Percentiles rank a stretch among this genome's conserved stretches.
Conservation (phyloP, 805 yeast genomes). For the Hanseniaspora taiwanica region DNA sequence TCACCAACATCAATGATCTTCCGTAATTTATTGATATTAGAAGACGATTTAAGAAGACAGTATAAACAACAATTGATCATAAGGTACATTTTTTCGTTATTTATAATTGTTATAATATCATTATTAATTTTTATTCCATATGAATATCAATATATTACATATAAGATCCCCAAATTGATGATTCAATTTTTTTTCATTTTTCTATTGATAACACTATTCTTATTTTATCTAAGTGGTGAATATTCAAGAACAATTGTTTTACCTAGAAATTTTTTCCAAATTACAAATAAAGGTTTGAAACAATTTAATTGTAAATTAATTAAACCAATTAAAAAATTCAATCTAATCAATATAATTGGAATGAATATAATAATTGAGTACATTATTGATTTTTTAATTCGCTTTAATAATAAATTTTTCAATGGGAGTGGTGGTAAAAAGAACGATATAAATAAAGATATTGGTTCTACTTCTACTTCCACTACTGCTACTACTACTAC, state of each 20-base stretch:
- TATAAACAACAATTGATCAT: conserved; percentile 56
- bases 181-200: conserved; percentile 46
- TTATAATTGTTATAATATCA: conserved; percentile 11
- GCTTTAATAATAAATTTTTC: conserved; percentile 18
- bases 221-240: conserved; percentile 83
- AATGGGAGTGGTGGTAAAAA: too few species aligned
- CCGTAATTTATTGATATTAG: conserved; percentile 69
- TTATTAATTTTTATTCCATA: background rate
- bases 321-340: conserved; percentile 31
- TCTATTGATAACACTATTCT: conserved; percentile 49
- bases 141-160: background rate
- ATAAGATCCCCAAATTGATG: conserved; percentile 12
- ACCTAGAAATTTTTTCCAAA: conserved; percentile 64
- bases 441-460: too few species aligned
- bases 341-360: background rate
- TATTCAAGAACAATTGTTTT: conserved; percentile 72
- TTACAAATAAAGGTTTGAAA: conserved; percentile 82
- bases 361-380: background rate
- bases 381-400: conserved; percentile 11
- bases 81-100: conserved; percentile 28
- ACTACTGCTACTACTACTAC: background rate
- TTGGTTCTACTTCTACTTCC: conserved; percentile 65
- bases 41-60: conserved; percentile 75
- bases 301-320: conserved; percentile 71
- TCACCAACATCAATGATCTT: conserved; percentile 59